Evolutionary conservation across 257 asterid genomes (phyloP).

Genomic region (Solanum clarkiae): DNA sequence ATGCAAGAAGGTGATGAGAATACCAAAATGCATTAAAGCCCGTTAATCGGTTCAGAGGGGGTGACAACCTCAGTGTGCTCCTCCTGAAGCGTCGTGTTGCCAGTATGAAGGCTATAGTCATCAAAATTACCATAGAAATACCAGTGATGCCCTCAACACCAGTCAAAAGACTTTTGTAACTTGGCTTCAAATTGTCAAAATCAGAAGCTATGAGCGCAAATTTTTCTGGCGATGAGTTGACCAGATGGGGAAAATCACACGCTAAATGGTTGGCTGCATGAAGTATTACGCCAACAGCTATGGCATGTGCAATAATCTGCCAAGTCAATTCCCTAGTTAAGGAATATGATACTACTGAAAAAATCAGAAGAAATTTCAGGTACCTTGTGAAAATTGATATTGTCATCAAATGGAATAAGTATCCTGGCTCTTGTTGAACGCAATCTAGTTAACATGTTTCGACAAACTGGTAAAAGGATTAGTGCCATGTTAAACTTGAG

Average conservation of each 20-base stretch:
- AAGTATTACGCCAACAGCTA: conserved; percentile 41
- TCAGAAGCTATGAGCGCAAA: conserved; percentile 54
- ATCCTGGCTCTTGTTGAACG: conserved; percentile 61
- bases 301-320: conserved; percentile 57
- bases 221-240: conserved; percentile 42
- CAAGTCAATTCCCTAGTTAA: not conserved
- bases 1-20: conserved; percentile 81
- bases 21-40: conserved; percentile 97
- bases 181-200: conserved; percentile 44
- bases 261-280: conserved; percentile 69
- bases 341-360: not conserved
- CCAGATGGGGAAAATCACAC: conserved; percentile 66
- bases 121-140: conserved; percentile 49
- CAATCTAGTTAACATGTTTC: conserved; percentile 58
- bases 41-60: conserved; percentile 51
- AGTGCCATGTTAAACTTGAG: conserved; percentile 90
- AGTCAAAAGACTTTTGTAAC: conserved; percentile 31
- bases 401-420: conserved; percentile 72
- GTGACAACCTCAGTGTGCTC: conserved; percentile 47
- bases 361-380: not conserved
- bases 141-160: conserved; percentile 55
- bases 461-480: conserved; percentile 76
- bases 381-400: conserved; percentile 77
- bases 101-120: conserved; percentile 51
- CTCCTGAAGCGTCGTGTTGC: conserved; percentile 59